phyloP scores from a whole-genome alignment of 441 rosid species.

The Gossypium lobatum region DNA sequence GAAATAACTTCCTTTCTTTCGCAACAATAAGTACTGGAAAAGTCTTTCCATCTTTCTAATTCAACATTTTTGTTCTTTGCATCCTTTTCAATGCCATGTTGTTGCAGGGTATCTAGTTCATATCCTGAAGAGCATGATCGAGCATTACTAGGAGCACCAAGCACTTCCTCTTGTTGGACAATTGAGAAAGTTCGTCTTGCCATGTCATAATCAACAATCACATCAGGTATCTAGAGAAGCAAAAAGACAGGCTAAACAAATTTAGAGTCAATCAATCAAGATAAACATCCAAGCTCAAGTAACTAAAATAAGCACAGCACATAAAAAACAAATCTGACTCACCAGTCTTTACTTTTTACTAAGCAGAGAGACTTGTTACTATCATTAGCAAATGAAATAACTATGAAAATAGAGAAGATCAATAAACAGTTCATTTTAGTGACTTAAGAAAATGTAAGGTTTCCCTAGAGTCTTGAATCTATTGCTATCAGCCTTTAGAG shows the following conservation, averaged over 20 bases:
- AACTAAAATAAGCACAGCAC: not conserved
- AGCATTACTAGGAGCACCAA: slow-evolving; percentile 26
- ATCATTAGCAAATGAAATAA: not conserved
- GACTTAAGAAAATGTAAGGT: not conserved
- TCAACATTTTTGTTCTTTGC: slow-evolving; percentile 17
- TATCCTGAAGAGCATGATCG: slow-evolving; percentile 20
- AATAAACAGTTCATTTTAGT: not conserved
- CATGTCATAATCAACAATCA: slow-evolving; percentile 76
- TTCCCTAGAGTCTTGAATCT: not conserved
- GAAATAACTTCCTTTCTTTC: slow-evolving; percentile 67
- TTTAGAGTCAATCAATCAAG: slow-evolving; percentile 1
- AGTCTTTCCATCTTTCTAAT: slow-evolving; percentile 42
- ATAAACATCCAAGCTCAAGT: not conserved
- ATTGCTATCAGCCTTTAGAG: not conserved
- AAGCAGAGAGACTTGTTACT: not conserved
- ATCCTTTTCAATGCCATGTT: slow-evolving; percentile 14
- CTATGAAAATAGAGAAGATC: not conserved
- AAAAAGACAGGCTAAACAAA: not conserved
- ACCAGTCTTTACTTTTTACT: not conserved
- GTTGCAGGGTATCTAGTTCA: slow-evolving; percentile 19
- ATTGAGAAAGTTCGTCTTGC: slow-evolving; percentile 44
- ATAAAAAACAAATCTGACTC: not conserved
- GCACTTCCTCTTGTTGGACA: slow-evolving; percentile 56
- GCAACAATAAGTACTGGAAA: slow-evolving; percentile 54
- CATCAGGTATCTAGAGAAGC: slow-evolving; percentile 70